Base-by-base conservation (phyloP, 1,284 basidiomycete genomes). In the Leccinum pseudoinsigne region DNA sequence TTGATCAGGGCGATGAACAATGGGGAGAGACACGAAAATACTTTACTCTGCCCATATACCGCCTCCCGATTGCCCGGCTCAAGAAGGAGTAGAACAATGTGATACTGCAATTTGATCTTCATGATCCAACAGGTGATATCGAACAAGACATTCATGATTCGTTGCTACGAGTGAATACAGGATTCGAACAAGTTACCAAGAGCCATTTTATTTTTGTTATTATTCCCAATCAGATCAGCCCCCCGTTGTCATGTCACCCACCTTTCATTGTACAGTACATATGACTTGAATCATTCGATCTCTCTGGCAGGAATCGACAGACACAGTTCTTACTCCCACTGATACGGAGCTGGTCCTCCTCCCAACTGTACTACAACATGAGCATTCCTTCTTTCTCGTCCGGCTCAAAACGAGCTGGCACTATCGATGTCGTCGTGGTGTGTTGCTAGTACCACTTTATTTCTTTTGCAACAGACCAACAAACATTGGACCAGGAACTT, bases 21-120 rank as follows among this genome's bases (percentile, higher is more conserved):
- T 93, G 92, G 92, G 87, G 86, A 9, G 77, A 83, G 59, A 90
- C 86, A 56, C 81, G 87, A 55, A 82, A 87, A 70, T 93, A 93
- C 69, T 93, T 93, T 69, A 84, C 81, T 50, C 71, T 88, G 69
- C 85, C 88, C 57, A 72, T 85, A 60, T 93, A 92, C 72, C 80
- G 85, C 51, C 74, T 90, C 40, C 89, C 89, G 1, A 71, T 89
- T 34, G 84, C 81, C 26, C 79, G 70, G 61, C 82, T 85, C 68
- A 75, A 69, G 61, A 66, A 58, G 58, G 62, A 59, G 62, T 65
- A 40, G 55, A 8, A 9, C 18, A 14, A 45, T 51, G 12, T 45
- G 18, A 23, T 62, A 31, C 34, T 40, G 16, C 8, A 1, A 40
- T 40, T 40, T 40, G 40, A 40, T 40, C 1, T 40, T 7, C 16